Conservation (phyloP, 306 rosid genomes). For the Begonia peltatifolia region DNA sequence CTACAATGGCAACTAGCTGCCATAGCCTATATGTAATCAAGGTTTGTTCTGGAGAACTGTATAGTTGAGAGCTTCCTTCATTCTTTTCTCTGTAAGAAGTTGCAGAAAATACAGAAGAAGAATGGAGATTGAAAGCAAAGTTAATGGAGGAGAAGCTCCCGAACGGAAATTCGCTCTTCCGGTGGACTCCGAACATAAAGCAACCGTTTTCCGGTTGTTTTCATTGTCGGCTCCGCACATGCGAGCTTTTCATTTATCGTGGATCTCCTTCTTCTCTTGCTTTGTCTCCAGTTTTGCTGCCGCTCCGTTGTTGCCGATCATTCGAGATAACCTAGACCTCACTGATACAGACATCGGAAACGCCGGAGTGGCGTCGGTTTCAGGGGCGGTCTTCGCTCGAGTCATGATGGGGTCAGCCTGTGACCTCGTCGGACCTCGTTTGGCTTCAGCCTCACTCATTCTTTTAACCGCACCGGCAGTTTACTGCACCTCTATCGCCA, state of each 20-base stretch:
- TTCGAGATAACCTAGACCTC: slow-evolving; percentile 74
- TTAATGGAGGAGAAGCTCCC: slow-evolving; percentile 13
- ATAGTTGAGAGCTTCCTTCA: too few relatives aligned
- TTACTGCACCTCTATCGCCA: slow-evolving; percentile 36
- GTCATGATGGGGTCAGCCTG: slow-evolving; percentile 82
- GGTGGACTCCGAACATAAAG: slow-evolving; percentile 74
- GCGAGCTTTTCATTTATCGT: slow-evolving; percentile 76
- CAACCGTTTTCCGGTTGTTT: slow-evolving; percentile 50
- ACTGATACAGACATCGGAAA: slow-evolving; percentile 85
- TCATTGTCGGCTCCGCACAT: slow-evolving; percentile 68
- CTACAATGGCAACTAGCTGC: too few relatives aligned
- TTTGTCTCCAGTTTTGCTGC: slow-evolving; percentile 73
- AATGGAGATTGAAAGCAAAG: slow-evolving; percentile 21
- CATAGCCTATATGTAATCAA: too few relatives aligned
- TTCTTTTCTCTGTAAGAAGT: too few relatives aligned
- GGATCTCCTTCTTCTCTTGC: slow-evolving; percentile 72
- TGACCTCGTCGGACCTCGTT: slow-evolving; percentile 67
- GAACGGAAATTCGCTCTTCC: slow-evolving; percentile 32
- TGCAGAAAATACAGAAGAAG: too few relatives aligned
- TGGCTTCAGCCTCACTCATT: slow-evolving; percentile 54
- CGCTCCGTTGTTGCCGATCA: slow-evolving; percentile 65
- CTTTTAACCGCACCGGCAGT: slow-evolving; percentile 63
- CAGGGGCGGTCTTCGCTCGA: slow-evolving; percentile 74
- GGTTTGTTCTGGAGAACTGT: too few relatives aligned
- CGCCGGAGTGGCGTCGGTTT: slow-evolving; percentile 81